Base-by-base conservation (phyloP, 2,329 filamentous ascomycete genomes). In the Pyrenochaeta sp. region DNA sequence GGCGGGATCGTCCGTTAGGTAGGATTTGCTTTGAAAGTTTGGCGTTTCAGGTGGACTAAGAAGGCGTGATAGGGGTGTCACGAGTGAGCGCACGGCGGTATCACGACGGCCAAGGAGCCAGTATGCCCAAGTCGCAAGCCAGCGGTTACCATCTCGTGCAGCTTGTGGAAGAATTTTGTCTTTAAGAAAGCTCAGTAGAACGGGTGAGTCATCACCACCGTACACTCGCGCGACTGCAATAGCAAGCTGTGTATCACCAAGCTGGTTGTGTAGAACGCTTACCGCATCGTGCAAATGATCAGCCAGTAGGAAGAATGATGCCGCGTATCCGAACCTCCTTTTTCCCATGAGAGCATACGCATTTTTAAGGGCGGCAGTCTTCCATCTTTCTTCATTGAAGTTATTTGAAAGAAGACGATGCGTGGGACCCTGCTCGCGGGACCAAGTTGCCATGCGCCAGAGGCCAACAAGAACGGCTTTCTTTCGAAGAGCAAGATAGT, bases 121-220 rank as follows among this genome's bases (percentile, higher is more conserved):
- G 71, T 97, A 97, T 2, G 91, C 91, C 95, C 95, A 99, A 0
- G 90, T 95, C 10, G 93, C 91, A 53, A 97, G 85, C 94, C 95
- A 99, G 51, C 94, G 85, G 69, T 99, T 94, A 2, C 92, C 92
- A 59, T 94, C 88, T 35, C 87, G 83, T 0, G 90, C 87, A 15
- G 95, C 95, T 57, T 90, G 78, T 0, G 87, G 85, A 0, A 98
- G 81, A 1, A 98, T 85, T 56, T 89, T 90, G 10, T 96, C 90
- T 66, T 91, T 86, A 1, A 99, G 80, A 7, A 99, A 82, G 51
- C 85, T 86, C 21, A 83, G 83, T 2, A 98, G 74, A 0, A 95
- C 85, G 0, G 88, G 87, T 0, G 91, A 90, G 18, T 87, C 82
- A 54, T 97, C 93, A 3, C 92, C 92, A 67, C 94, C 92, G 63